phyloP scores from a whole-genome alignment of 345 rosid genomes.

The Lenwebbia sp. region DNA sequence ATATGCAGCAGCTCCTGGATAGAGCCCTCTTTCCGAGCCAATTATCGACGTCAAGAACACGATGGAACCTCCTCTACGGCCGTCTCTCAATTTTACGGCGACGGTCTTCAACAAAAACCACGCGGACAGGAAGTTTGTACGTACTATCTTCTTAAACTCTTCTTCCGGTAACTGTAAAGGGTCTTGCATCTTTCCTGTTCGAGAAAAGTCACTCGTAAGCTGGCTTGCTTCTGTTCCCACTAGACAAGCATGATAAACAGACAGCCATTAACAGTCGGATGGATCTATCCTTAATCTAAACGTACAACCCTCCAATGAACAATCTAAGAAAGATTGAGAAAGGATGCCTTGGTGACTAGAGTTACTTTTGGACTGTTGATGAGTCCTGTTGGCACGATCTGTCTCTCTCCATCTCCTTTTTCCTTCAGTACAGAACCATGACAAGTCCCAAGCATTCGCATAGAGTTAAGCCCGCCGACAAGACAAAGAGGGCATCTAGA shows the following conservation, averaged over 20 bases:
- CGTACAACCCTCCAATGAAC: background rate
- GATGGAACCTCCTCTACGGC: slow-evolving; percentile 61
- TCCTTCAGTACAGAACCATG: background rate
- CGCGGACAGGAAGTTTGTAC: slow-evolving; percentile 59
- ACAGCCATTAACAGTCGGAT: background rate
- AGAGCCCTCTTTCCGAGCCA: slow-evolving; percentile 74
- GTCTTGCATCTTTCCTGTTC: slow-evolving; percentile 63
- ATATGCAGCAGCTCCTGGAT: slow-evolving; percentile 79
- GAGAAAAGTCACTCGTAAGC: slow-evolving; percentile 3
- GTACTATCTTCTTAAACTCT: slow-evolving; percentile 48
- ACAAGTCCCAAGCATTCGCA: background rate
- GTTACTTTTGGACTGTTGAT: background rate
- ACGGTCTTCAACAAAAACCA: slow-evolving; percentile 80
- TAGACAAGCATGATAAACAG: background rate
- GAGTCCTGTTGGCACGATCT: background rate
- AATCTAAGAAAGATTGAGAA: background rate
- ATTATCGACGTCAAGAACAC: slow-evolving; percentile 51
- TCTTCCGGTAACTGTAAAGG: slow-evolving; percentile 42
- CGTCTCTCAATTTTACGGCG: slow-evolving; percentile 52
- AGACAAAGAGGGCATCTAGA: background rate
- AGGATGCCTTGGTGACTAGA: background rate
- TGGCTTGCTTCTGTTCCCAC: background rate
- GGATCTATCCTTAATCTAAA: background rate
- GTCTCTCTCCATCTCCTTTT: background rate
- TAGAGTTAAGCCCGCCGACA: background rate